Evolutionary conservation across 345 rosid genomes (phyloP).

Genomic region (Mercurialis annua): DNA sequence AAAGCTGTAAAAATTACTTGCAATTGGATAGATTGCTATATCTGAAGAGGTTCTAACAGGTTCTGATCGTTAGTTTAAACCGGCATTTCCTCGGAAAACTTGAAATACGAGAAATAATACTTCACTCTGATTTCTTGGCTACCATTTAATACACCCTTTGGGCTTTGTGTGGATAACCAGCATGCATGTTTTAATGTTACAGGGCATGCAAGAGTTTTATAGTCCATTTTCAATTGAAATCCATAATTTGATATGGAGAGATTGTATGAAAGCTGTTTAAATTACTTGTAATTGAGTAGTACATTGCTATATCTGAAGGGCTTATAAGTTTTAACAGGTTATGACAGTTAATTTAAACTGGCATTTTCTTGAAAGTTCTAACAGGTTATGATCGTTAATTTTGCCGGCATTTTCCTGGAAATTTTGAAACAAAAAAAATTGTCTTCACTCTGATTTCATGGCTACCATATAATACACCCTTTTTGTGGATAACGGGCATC

Average conservation of each 20-base stretch:
- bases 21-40: background rate
- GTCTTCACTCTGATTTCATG: background rate
- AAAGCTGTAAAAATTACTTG: background rate
- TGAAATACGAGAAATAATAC: no score
- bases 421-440: background rate
- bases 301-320: background rate
- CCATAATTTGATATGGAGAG: background rate
- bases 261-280: background rate
- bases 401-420: background rate
- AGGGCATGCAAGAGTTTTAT: constrained; percentile 32
- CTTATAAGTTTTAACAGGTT: background rate
- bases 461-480: background rate
- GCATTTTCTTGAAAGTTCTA: background rate
- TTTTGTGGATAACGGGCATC: background rate
- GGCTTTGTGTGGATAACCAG: background rate
- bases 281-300: background rate
- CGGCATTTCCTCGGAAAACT: no score
- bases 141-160: background rate
- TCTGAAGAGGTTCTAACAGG: background rate
- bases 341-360: background rate
- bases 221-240: background rate
- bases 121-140: background rate
- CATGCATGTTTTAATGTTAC: constrained; percentile 17
- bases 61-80: background rate
- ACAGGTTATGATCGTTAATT: background rate